These are phyloP conservation scores for Aspergillus sp. DNA, from an alignment of 2,329 filamentous ascomycete species.

Conservation along the genomic window DNA sequence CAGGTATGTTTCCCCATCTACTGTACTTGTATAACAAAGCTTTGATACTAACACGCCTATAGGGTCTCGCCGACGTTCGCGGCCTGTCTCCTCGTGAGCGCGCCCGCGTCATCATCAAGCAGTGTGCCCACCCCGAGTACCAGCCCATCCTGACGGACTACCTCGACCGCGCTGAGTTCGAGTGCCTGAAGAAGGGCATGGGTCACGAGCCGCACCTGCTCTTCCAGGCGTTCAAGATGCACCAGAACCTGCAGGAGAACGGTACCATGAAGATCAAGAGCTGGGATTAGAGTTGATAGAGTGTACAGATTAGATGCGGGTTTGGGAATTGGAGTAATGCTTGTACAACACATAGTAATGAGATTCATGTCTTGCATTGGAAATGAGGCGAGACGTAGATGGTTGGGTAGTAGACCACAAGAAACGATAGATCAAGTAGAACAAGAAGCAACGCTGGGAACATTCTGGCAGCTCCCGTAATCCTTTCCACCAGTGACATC, in stretches of 20 bases:
- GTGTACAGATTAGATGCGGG: no score
- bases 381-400: no score
- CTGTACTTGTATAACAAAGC: background rate
- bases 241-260: slow-evolving; percentile 75
- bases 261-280: slow-evolving; percentile 83
- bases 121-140: slow-evolving; percentile 84
- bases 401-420: no score
- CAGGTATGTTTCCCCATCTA: slow-evolving; percentile 38
- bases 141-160: slow-evolving; percentile 77
- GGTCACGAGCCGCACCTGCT: slow-evolving; percentile 86
- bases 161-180: slow-evolving; percentile 79
- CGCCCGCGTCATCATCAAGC: slow-evolving; percentile 79
- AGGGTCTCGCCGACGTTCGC: slow-evolving; percentile 79
- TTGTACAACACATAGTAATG: no score
- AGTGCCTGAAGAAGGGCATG: slow-evolving; percentile 82
- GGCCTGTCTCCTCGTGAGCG: slow-evolving; percentile 77
- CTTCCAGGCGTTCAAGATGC: slow-evolving; percentile 86
- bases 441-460: slow-evolving; percentile 36
- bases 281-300: slow-evolving; percentile 47
- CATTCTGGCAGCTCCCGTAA: slow-evolving; percentile 39
- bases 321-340: no score
- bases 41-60: slow-evolving; percentile 30
- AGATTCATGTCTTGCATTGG: no score
- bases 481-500: slow-evolving; percentile 52
- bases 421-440: slow-evolving; percentile 16